Evolutionary conservation across 2,329 filamentous ascomycete species (phyloP).

Genomic region (Fusarium sp.): DNA sequence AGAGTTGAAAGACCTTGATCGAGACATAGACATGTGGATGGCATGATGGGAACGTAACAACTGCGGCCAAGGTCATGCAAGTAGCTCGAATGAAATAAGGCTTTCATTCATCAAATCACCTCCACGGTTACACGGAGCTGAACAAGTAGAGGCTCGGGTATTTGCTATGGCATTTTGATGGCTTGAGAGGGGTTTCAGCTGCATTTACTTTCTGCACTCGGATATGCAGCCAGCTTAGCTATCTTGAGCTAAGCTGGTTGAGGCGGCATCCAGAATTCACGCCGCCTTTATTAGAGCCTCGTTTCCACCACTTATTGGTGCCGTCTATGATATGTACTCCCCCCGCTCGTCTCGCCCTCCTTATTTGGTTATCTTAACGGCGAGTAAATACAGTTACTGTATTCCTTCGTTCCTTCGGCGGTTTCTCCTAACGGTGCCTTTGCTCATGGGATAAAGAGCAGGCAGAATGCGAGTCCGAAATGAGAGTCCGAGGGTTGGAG

Average conservation of each 20-base stretch:
- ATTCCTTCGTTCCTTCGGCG: conserved; percentile 9
- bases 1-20: not conserved
- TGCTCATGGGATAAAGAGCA: not conserved
- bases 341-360: not conserved
- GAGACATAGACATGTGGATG: not conserved
- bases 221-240: conserved; percentile 10
- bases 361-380: not conserved
- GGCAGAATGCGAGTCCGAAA: not conserved
- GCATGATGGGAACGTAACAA: not conserved
- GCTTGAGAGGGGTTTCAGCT: conserved; percentile 33
- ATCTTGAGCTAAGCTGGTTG: conserved; percentile 19
- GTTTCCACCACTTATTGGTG: conserved; percentile 13
- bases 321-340: not conserved
- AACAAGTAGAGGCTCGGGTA: conserved; percentile 7
- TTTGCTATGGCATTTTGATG: conserved; percentile 6
- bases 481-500: not conserved
- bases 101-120: not conserved
- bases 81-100: not conserved
- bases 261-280: conserved; percentile 25
- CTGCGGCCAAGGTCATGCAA: not conserved
- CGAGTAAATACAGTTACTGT: not conserved
- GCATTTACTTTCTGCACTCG: not conserved
- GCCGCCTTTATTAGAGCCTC: conserved; percentile 14
- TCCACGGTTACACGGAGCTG: conserved; percentile 22
- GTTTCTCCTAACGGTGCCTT: conserved; percentile 7